Conservation (phyloP, 768 basidiomycete genomes). For the Lactarius hengduanensis region DNA sequence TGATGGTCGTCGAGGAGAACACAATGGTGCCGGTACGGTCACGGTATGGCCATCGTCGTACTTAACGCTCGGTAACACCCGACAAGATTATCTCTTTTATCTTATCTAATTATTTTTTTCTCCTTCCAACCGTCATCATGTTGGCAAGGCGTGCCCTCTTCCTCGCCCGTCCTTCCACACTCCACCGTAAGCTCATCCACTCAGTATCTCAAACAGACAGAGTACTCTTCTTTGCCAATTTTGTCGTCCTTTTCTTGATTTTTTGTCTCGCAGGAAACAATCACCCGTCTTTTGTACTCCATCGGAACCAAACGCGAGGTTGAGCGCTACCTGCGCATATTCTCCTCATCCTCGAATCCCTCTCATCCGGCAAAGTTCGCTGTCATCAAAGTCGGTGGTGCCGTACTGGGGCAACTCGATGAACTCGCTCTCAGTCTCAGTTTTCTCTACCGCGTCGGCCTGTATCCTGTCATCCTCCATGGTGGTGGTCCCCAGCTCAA, state of each 20-base stretch:
- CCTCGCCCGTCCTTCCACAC: constrained; percentile 45
- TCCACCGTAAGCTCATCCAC: constrained; percentile 45
- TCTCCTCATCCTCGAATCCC: constrained; percentile 88
- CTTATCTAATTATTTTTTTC: not conserved
- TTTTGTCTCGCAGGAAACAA: constrained; percentile 71
- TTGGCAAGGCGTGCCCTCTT: constrained; percentile 46
- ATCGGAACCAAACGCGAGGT: constrained; percentile 97
- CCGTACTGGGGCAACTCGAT: constrained; percentile 87
- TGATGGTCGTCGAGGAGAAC: constrained; percentile 30
- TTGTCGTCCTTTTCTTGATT: constrained; percentile 9
- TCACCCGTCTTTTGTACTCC: constrained; percentile 93
- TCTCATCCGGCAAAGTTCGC: constrained; percentile 93
- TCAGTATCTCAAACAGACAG: constrained; percentile 73
- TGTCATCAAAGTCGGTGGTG: constrained; percentile 97
- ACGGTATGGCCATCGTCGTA: not conserved
- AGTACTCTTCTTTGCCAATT: constrained; percentile 37
- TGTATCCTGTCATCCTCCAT: constrained; percentile 97
- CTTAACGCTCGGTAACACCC: constrained; percentile 12
- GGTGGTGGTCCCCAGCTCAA: constrained; percentile 96
- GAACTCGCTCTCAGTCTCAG: constrained; percentile 94
- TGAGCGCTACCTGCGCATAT: constrained; percentile 96
- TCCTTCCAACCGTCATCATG: constrained; percentile 31
- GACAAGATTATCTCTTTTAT: not conserved
- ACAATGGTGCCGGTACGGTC: constrained; percentile 10
- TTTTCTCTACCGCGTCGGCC: constrained; percentile 93